Conservation (phyloP, 345 rosid genomes). For the Salix viminalis region DNA sequence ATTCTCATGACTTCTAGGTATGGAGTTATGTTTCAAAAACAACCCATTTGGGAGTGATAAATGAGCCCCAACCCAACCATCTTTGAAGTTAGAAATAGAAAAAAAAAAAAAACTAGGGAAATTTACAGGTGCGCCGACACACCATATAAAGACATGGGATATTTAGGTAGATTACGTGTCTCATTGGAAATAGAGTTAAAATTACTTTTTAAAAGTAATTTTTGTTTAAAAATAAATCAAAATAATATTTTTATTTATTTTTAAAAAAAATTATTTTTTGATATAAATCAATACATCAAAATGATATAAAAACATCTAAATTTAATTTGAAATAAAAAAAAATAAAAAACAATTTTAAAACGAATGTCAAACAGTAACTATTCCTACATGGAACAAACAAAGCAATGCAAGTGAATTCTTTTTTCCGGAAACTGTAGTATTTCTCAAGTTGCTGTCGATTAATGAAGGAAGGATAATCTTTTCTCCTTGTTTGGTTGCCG, state of each 20-base stretch:
- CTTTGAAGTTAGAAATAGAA: no score
- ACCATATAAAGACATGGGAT: background rate
- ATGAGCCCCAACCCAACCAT: slow-evolving; percentile 5
- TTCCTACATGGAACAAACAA: background rate
- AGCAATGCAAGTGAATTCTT: background rate
- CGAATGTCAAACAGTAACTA: no score
- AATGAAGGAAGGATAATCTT: background rate
- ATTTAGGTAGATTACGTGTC: no score
- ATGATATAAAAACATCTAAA: no score
- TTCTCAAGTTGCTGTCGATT: background rate
- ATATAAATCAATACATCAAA: no score
- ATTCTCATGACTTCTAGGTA: slow-evolving; percentile 1
- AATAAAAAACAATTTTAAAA: no score
- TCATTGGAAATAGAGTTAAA: no score
- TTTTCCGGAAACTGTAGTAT: background rate
- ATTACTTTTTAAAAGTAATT: no score
- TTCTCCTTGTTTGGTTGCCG: background rate
- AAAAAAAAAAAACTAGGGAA: background rate
- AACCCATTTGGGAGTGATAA: background rate
- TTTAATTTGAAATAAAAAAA: no score
- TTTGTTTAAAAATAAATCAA: no score
- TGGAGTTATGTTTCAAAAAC: background rate
- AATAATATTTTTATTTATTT: no score
- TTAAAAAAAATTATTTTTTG: no score
- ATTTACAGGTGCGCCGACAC: background rate